Percentiles rank a stretch among this genome's conserved stretches.
Conservation (phyloP, 768 basidiomycete genomes). For the Boletus barrowsii region DNA sequence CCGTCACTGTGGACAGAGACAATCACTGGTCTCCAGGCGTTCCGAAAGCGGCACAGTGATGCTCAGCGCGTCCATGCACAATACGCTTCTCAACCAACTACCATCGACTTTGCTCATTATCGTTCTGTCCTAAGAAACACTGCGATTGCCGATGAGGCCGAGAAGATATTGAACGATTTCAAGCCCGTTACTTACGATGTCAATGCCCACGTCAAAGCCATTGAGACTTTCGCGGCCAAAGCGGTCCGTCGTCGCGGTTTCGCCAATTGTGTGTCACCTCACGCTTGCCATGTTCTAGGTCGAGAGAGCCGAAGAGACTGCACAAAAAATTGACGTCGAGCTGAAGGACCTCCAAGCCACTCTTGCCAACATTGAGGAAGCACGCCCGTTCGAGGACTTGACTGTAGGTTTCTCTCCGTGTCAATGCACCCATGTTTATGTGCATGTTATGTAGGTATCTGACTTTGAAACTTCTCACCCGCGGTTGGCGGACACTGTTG, state of each 20-base stretch:
- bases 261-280: constrained; percentile 1
- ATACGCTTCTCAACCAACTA: constrained; percentile 68
- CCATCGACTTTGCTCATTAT: constrained; percentile 90
- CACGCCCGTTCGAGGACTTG: constrained; percentile 95
- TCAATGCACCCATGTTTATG: not conserved
- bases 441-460: constrained; percentile 53
- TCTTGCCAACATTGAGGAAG: constrained; percentile 94
- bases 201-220: constrained; percentile 83
- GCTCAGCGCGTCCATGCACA: constrained; percentile 72
- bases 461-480: constrained; percentile 93
- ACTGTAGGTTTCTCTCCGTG: constrained; percentile 56
- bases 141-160: constrained; percentile 86
- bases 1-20: constrained; percentile 57
- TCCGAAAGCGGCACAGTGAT: constrained; percentile 93
- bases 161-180: constrained; percentile 84
- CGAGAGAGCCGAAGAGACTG: constrained; percentile 84
- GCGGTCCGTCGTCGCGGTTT: constrained; percentile 60
- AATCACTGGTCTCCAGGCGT: constrained; percentile 83
- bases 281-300: constrained; percentile 48
- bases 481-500: constrained; percentile 84
- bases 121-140: constrained; percentile 90
- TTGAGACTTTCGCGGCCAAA: constrained; percentile 94
- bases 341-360: constrained; percentile 89
- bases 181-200: constrained; percentile 96
- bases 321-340: constrained; percentile 86